Base-by-base conservation (phyloP, 2,329 filamentous ascomycete genomes). In the Aspergillus caelatus region DNA sequence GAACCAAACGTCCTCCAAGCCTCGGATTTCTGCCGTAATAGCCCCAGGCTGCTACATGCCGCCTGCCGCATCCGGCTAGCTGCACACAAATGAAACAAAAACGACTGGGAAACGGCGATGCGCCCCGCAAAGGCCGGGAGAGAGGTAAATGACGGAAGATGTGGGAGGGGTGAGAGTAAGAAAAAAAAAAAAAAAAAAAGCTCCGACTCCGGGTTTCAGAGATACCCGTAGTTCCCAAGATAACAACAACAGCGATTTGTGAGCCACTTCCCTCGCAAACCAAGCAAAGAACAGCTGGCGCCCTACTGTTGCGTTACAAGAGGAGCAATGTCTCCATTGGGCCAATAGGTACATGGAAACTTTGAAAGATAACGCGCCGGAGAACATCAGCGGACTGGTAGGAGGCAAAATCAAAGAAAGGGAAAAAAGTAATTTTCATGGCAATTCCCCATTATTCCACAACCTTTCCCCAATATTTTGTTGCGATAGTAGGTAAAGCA, bases 301-400 rank as follows among this genome's bases (percentile, higher is more conserved):
- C 58, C 65, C 61, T 67, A 65, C 61, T 67, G 64, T 61, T 65
- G 67, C 65, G 66, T 71, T 72, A 71, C 67, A 65, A 64, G 57
- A 68, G 65, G 62, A 66, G 65, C 58, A 62, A 62, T 62, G 67
- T 70, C 67, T 72, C 71, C 66, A 71, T 74, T 74, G 68, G 68
- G 32, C 68, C 68, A 66, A 66, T 74, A 75, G 69, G 67, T 74
- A 74, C 72, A 72, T 66, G 66, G 65, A 63, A 66, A 53, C 60
- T 60, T 39, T 10, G 48, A 30, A 32, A 28, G 19, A 30, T n/a
- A 52, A 52, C 11, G 21, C 11, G 19, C n/a, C 26, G 26, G 9
- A 32, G 28, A 50, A 19, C 19, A 52, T 52, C 28, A n/a, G 11
- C 19, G 48, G 48, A 34, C 26, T 12, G 28, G 48, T 32, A 19